These are phyloP conservation scores for Dactylorhiza incarnata DNA, from an alignment of 106 monocot genomes.

Conservation along the genomic window DNA sequence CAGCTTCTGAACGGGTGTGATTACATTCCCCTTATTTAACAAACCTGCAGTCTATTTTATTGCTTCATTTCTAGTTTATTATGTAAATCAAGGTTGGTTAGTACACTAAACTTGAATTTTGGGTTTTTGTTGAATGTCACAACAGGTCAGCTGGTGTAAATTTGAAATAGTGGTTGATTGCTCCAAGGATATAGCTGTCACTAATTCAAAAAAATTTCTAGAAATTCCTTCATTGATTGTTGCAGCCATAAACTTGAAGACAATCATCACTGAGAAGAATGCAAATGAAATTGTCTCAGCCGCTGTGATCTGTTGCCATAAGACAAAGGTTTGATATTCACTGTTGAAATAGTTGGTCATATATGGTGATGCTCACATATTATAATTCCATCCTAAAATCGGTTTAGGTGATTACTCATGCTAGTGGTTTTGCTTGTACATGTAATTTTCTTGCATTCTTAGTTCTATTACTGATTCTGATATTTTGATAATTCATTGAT, in stretches of 20 bases:
- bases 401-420: not conserved
- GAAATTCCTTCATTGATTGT: conserved; percentile 79
- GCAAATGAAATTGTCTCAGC: conserved; percentile 87
- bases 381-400: not conserved
- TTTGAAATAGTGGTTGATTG: conserved; percentile 78
- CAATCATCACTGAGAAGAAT: conserved; percentile 62
- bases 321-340: conserved; percentile 56
- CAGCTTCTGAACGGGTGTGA: conserved; percentile 50
- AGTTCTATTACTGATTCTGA: not conserved
- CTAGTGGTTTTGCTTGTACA: not conserved
- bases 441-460: not conserved
- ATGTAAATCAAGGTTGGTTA: not conserved
- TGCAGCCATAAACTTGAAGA: conserved; percentile 88
- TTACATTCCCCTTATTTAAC: conserved; percentile 1
- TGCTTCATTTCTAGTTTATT: not conserved
- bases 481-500: not conserved
- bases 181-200: conserved; percentile 64
- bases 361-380: not conserved
- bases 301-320: conserved; percentile 78
- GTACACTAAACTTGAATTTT: not conserved
- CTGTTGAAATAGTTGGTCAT: not conserved
- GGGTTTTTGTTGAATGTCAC: not conserved
- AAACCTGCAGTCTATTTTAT: not conserved
- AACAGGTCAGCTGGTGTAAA: conserved; percentile 98
- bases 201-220: conserved; percentile 34